Conservation (phyloP, 2,329 filamentous ascomycete species). For the Hymenoscyphus fructigenus region DNA sequence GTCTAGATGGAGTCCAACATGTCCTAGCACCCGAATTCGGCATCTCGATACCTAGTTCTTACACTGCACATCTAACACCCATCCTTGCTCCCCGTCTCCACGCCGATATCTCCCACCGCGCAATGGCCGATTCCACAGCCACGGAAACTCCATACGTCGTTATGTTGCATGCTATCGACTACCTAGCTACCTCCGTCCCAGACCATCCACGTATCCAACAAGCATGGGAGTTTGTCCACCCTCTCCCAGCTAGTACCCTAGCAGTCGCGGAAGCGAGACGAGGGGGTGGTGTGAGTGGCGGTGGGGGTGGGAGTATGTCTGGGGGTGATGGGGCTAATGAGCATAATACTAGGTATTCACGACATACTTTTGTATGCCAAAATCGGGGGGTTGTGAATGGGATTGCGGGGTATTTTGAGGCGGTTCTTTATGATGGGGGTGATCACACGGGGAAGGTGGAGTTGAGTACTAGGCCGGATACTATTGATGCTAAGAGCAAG, state of each 20-base stretch:
- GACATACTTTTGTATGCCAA: constrained; percentile 73
- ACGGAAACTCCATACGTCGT: constrained; percentile 95
- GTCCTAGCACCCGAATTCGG: constrained; percentile 76
- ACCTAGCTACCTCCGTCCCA: constrained; percentile 66
- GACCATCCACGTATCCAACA: constrained; percentile 65
- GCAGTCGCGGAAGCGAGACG: constrained; percentile 55
- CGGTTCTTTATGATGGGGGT: constrained; percentile 73
- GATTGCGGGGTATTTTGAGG: constrained; percentile 92
- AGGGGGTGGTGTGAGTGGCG: constrained; percentile 63
- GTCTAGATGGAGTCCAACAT: constrained; percentile 91
- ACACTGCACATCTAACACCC: constrained; percentile 91
- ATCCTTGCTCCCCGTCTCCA: constrained; percentile 84
- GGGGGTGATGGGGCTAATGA: constrained; percentile 82
- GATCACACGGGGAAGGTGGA: constrained; percentile 61
- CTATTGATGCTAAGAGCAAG: constrained; percentile 87
- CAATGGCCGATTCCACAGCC: constrained; percentile 62
- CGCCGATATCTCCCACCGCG: constrained; percentile 71
- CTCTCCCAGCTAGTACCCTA: constrained; percentile 60
- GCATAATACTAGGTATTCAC: constrained; percentile 82
- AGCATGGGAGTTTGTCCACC: constrained; percentile 80
- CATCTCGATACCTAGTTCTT: constrained; percentile 90
- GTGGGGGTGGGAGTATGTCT: constrained; percentile 70
- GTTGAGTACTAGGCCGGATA: constrained; percentile 87
- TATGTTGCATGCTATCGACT: constrained; percentile 86
- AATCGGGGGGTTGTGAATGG: constrained; percentile 86